Base-by-base conservation (phyloP, 2,329 filamentous ascomycete species). In the Fusarium praegraminearum region DNA sequence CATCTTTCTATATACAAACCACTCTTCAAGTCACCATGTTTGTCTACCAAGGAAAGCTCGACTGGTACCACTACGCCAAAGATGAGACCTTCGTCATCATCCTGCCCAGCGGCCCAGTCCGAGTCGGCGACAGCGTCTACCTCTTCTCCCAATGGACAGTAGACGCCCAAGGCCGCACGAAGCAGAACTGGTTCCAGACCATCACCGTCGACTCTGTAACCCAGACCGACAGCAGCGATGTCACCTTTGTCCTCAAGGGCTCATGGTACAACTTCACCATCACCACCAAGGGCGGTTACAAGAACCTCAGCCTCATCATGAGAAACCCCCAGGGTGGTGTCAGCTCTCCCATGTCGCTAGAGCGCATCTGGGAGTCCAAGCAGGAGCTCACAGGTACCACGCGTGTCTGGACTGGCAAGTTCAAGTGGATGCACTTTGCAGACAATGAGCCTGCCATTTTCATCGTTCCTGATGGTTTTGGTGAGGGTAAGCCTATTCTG, bases 361-460 rank as follows among this genome's bases (percentile, higher is more conserved):
- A 69, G 2, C 61, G 69, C 0, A 44, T 69, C 35, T 73, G 64
- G 62, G 30, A 70, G 36, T 59, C 71, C 20, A 12, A 71, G 0
- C 11, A 49, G 15, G 66, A 70, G 1, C 55, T 45, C 2, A 68
- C 55, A 12, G 60, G 40, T 0, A 44, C 44, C 3, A 33, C 38
- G 0, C 56, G 71, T 2, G 56, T 73, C 3, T 73, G 71, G 71
- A 72, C 71, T 11, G 71, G 71, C 11, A 73, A 73, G 49, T 47
- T 70, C 56, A 70, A 64, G 38, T 73, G 63, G 58, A 4, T 49
- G 3, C 11, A 32, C 2, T 70, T 56, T 32, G 63, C 71, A 0
- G 35, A 5, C 7, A 26, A 73, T 1, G 71, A 73, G 47, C 26
- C 35, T 0, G 66, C 66, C 24, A 70, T 73, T 7, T 73, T 73